phyloP scores from a whole-genome alignment of 441 rosid genomes.

The Populus hybrid region DNA sequence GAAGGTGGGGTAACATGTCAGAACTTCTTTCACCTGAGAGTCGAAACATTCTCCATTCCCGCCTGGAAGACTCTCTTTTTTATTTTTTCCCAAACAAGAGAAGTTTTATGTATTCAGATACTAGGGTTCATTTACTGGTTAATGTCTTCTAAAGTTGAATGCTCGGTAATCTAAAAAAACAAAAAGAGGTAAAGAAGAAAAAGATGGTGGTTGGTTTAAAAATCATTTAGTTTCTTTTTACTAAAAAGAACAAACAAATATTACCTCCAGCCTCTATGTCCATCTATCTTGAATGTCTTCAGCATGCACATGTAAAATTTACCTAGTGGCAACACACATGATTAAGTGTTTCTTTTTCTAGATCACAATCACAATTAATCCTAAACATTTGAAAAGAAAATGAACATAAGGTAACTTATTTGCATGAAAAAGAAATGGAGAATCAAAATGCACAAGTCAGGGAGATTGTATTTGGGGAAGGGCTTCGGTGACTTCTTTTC shows the following conservation, averaged over 20 bases:
- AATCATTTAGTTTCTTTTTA: too few relatives aligned
- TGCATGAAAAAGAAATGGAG: neutral
- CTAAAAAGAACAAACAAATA: neutral
- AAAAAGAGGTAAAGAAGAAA: too few relatives aligned
- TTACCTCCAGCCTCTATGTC: neutral
- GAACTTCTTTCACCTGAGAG: neutral
- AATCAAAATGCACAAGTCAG: slow-evolving; percentile 23
- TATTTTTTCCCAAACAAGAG: neutral
- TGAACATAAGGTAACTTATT: neutral
- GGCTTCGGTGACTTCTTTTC: neutral
- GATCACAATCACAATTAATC: neutral
- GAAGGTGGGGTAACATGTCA: neutral
- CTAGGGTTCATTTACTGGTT: neutral
- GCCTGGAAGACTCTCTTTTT: neutral
- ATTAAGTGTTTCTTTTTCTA: neutral
- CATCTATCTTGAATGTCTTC: neutral
- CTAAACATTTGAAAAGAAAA: neutral
- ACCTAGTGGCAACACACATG: neutral
- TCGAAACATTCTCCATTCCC: neutral
- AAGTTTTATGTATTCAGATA: neutral
- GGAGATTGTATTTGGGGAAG: neutral
- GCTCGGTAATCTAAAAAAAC: neutral
- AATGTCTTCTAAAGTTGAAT: too few relatives aligned
- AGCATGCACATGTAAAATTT: neutral
- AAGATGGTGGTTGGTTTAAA: neutral